These are phyloP conservation scores for Parmelia sp. DNA, from an alignment of 495 filamentous ascomycete genomes.

Conservation along the genomic window DNA sequence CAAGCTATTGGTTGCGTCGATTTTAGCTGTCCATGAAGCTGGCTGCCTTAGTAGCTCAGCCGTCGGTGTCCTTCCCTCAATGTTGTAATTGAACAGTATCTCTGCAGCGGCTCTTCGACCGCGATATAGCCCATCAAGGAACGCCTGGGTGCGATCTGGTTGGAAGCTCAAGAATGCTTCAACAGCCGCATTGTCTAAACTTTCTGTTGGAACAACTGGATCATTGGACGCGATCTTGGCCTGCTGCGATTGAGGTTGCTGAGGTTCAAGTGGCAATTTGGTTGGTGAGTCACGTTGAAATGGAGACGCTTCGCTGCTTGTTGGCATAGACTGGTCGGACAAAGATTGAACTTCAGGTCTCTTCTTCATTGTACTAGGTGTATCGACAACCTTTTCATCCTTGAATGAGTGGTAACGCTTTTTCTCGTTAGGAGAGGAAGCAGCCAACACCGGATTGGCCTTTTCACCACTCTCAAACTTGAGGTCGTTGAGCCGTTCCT, in stretches of 20 bases:
- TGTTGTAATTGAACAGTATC: constrained; percentile 12
- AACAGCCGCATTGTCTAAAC: constrained; percentile 26
- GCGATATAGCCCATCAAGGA: constrained; percentile 22
- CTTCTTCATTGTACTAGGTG: neutral
- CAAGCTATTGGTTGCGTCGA: constrained; percentile 25
- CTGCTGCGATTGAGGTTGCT: neutral
- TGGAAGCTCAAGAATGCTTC: constrained; percentile 27
- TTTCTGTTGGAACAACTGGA: neutral
- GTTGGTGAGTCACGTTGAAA: constrained; percentile 35
- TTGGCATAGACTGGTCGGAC: constrained; percentile 1
- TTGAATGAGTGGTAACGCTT: neutral
- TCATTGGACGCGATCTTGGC: neutral
- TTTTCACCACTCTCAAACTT: constrained; percentile 25
- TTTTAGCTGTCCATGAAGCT: constrained; percentile 21
- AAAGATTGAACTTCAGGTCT: constrained; percentile 10
- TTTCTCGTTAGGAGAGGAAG: neutral
- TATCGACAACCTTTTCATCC: neutral
- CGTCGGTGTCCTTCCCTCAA: constrained; percentile 14
- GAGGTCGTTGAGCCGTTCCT: constrained; percentile 22
- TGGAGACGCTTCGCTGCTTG: constrained; percentile 30
- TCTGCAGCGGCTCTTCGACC: constrained; percentile 21
- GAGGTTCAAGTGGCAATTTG: constrained; percentile 16
- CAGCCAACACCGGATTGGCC: constrained; percentile 29
- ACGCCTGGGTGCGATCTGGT: constrained; percentile 20
- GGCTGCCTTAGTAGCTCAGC: constrained; percentile 20